Evolutionary conservation across 2,329 filamentous ascomycete genomes (phyloP).

Genomic region (Mollisia scopiformis): DNA sequence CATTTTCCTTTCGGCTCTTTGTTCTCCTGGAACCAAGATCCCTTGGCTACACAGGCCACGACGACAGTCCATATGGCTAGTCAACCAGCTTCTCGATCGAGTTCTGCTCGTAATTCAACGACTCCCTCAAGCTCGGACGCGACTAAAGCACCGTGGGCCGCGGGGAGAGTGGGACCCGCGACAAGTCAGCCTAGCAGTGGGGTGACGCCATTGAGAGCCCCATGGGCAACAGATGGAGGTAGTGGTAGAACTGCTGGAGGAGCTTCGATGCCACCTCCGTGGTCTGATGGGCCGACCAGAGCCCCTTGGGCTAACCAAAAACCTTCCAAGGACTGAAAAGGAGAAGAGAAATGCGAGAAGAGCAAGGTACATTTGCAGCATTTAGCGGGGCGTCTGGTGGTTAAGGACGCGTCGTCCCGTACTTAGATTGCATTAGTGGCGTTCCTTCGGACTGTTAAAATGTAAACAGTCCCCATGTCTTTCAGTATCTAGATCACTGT

Average conservation of each 20-base stretch:
- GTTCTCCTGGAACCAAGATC: constrained; percentile 76
- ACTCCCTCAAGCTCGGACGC: constrained; percentile 27
- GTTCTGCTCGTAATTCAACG: constrained; percentile 18
- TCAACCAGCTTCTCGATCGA: constrained; percentile 45
- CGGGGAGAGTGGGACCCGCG: constrained; percentile 4
- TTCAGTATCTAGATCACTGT: too few species aligned
- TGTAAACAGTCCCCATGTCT: not conserved
- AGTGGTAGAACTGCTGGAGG: not conserved
- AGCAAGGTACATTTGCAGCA: not conserved
- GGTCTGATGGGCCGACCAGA: constrained; percentile 25
- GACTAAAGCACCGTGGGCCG: constrained; percentile 34
- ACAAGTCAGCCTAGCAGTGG: constrained; percentile 14
- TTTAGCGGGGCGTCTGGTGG: constrained; percentile 1
- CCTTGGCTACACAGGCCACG: constrained; percentile 53
- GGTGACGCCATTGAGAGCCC: constrained; percentile 31
- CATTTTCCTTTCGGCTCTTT: constrained; percentile 85
- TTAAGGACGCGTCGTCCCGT: not conserved
- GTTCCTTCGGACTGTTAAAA: not conserved
- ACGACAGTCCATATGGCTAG: constrained; percentile 60
- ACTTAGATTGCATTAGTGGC: constrained; percentile 3
- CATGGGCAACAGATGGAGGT: constrained; percentile 5
- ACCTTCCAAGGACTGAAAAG: not conserved
- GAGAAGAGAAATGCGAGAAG: not conserved
- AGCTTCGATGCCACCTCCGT: not conserved
- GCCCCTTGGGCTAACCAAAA: constrained; percentile 23